phyloP scores from a whole-genome alignment of 1,284 basidiomycete genomes.

The Naganishia sp. region DNA sequence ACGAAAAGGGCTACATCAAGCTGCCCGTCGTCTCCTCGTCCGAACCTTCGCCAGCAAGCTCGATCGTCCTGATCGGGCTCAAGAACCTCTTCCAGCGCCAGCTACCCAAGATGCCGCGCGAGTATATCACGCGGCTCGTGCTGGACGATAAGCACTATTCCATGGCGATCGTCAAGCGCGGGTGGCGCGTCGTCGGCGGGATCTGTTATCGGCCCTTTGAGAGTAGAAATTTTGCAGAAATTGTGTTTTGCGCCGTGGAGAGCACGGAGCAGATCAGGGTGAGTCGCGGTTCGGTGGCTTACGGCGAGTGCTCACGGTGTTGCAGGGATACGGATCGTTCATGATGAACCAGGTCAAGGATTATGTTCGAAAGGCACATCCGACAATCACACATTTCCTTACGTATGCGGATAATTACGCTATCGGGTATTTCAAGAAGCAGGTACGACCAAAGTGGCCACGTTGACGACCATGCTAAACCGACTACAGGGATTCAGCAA shows the following conservation, averaged over 20 bases:
- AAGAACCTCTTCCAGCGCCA: conserved; percentile 98
- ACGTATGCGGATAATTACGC: conserved; percentile 99
- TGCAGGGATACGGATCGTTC: conserved; percentile 93
- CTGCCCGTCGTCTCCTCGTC: conserved; percentile 81
- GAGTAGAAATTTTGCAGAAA: conserved; percentile 92
- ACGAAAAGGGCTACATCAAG: conserved; percentile 79
- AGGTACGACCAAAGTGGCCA: conserved; percentile 51
- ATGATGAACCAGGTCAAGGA: conserved; percentile 99
- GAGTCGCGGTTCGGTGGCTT: conserved; percentile 35
- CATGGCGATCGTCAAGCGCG: conserved; percentile 92
- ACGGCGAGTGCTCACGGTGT: not conserved
- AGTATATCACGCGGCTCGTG: conserved; percentile 95
- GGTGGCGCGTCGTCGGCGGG: conserved; percentile 94
- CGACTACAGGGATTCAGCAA: conserved; percentile 77
- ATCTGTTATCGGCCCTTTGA: conserved; percentile 97
- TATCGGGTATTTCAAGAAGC: conserved; percentile 98
- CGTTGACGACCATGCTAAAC: conserved; percentile 16
- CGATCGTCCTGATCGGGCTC: conserved; percentile 86
- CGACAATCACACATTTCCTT: conserved; percentile 84
- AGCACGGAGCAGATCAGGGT: conserved; percentile 97
- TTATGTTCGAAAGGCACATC: conserved; percentile 79
- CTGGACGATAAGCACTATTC: conserved; percentile 89
- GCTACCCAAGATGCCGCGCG: conserved; percentile 97
- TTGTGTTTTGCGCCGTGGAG: conserved; percentile 97
- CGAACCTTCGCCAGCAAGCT: conserved; percentile 70